Evolutionary conservation across 768 basidiomycete species (phyloP).

Genomic region (Amyloporia xantha): DNA sequence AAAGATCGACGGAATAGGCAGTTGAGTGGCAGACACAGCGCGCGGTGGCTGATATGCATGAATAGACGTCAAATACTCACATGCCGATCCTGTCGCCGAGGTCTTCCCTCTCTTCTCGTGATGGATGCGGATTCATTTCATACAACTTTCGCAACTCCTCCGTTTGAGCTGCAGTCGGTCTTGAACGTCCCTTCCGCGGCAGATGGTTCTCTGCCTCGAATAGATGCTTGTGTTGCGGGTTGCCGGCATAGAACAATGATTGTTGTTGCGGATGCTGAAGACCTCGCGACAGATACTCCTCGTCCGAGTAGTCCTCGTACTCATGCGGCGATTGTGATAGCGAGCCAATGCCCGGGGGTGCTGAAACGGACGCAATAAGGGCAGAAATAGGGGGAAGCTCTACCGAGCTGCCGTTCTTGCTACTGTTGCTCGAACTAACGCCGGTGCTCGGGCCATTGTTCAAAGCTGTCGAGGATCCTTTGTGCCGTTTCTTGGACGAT

Average conservation of each 20-base stretch:
- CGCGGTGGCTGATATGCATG: neutral
- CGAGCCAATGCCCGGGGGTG: conserved; percentile 25
- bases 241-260: conserved; percentile 37
- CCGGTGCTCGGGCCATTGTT: neutral
- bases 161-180: conserved; percentile 57
- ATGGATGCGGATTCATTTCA: conserved; percentile 57
- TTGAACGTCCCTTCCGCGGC: conserved; percentile 56
- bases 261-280: conserved; percentile 25
- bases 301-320: conserved; percentile 41
- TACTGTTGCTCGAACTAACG: conserved; percentile 20
- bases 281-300: conserved; percentile 30
- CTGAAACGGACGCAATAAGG: conserved; percentile 34
- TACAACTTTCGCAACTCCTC: conserved; percentile 67
- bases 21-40: neutral
- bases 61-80: conserved; percentile 37
- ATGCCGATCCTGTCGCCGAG: conserved; percentile 69
- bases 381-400: conserved; percentile 33
- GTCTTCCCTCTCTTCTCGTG: conserved; percentile 56
- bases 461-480: conserved; percentile 13
- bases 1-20: neutral
- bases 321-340: conserved; percentile 27
- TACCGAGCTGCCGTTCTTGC: conserved; percentile 27
- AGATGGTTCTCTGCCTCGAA: conserved; percentile 33
- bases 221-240: conserved; percentile 43
- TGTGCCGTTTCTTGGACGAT: conserved; percentile 67